A percentile compares a stretch with the other conserved stretches of the same genome.
These are phyloP conservation scores for Cucumis melo DNA, from an alignment of 306 rosid genomes.

Conservation along the genomic window DNA sequence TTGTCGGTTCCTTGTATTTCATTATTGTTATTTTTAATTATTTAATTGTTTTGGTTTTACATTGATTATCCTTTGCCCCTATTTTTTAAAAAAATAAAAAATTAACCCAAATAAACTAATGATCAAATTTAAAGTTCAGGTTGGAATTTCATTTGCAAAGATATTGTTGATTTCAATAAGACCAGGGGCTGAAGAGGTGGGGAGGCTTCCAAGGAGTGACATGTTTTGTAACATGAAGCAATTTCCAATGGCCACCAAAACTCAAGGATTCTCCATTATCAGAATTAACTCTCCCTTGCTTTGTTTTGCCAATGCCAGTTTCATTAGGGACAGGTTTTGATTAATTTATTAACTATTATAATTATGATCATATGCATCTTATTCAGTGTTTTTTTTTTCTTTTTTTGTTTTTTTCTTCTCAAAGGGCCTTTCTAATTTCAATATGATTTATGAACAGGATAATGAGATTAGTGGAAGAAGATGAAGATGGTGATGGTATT, in stretches of 20 bases:
- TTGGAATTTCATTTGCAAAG: conserved; percentile 64
- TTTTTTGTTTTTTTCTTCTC: neutral
- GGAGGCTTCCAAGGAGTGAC: conserved; percentile 64
- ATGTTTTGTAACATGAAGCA: conserved; percentile 48
- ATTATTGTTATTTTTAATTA: no score
- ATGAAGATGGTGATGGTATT: conserved; percentile 20
- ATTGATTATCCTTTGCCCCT: neutral
- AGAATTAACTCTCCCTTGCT: conserved; percentile 63
- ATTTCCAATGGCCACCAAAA: conserved; percentile 65
- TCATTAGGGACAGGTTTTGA: conserved; percentile 56
- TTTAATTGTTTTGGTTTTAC: neutral
- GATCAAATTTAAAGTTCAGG: conserved; percentile 21
- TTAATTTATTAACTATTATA: neutral
- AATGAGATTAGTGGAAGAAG: conserved; percentile 33
- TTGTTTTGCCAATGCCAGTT: conserved; percentile 79
- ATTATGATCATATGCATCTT: neutral
- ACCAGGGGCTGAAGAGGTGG: conserved; percentile 59
- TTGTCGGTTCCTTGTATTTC: conserved; percentile 1
- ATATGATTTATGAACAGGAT: conserved; percentile 23
- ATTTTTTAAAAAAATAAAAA: no score
- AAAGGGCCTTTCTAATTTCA: neutral
- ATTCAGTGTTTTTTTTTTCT: neutral
- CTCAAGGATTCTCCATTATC: conserved; percentile 44
- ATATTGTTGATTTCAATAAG: conserved; percentile 53
- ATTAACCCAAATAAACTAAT: no score